These are phyloP conservation scores for Globisporangium cylindrosporum DNA, from an alignment of 352 stramenopile genomes.

Conservation along the genomic window DNA sequence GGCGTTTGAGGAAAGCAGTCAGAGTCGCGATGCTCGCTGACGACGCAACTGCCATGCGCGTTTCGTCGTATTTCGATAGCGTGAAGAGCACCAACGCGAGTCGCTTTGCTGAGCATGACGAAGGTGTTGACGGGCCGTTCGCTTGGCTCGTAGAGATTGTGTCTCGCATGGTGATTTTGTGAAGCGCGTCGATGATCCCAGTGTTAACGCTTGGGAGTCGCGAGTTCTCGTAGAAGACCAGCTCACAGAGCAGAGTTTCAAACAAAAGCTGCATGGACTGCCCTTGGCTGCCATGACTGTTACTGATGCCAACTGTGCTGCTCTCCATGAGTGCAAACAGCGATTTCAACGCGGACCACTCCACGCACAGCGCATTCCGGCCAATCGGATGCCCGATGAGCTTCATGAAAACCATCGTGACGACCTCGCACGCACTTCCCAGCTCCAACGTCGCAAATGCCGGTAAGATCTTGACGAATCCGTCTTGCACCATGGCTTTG, in stretches of 20 bases:
- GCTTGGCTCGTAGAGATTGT: background rate
- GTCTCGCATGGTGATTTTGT: slow-evolving; percentile 22
- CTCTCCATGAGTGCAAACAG: slow-evolving; percentile 52
- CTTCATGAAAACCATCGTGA: slow-evolving; percentile 59
- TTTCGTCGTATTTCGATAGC: slow-evolving; percentile 45
- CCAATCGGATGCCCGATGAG: slow-evolving; percentile 44
- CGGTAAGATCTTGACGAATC: slow-evolving; percentile 63
- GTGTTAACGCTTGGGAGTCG: slow-evolving; percentile 47
- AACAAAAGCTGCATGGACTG: slow-evolving; percentile 22
- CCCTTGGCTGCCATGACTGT: background rate
- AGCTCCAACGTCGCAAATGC: slow-evolving; percentile 34
- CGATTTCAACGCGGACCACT: slow-evolving; percentile 41
- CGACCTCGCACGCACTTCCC: slow-evolving; percentile 25
- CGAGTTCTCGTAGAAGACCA: slow-evolving; percentile 56
- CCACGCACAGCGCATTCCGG: slow-evolving; percentile 38
- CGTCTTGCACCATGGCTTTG: slow-evolving; percentile 58
- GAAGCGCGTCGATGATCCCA: slow-evolving; percentile 51
- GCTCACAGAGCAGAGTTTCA: slow-evolving; percentile 45
- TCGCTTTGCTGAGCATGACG: slow-evolving; percentile 13
- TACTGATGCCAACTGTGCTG: background rate
- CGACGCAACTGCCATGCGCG: slow-evolving; percentile 36
- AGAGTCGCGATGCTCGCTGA: slow-evolving; percentile 36
- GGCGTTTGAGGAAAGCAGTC: slow-evolving; percentile 28
- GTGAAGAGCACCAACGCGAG: slow-evolving; percentile 57
- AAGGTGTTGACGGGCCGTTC: slow-evolving; percentile 6